Base-by-base conservation (phyloP, 1,284 basidiomycete genomes). In the Megacollybia platyphylla region DNA sequence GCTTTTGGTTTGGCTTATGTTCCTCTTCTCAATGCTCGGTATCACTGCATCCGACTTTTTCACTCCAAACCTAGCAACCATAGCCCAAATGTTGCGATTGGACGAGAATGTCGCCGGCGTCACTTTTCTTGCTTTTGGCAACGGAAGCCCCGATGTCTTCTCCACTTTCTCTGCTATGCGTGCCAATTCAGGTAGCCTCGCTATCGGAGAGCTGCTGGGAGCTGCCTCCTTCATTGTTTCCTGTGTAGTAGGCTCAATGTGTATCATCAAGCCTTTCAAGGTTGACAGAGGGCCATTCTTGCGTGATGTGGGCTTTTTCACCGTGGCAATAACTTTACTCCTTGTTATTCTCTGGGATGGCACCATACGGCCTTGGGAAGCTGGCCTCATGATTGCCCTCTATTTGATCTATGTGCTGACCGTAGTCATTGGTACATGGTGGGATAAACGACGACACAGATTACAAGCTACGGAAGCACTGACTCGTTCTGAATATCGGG, bases 181-280 rank as follows among this genome's bases (percentile, higher is more conserved):
- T 38, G 70, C 81, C 10, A 70, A 83, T 52, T 89, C 91, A 1
- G 91, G 92, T 5, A 79, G 87, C 43, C 64, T 98, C 42, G 94
- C 94, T 0, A 79, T 98, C 40, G 94, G 94, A 31, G 94, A 98
- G 61, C 73, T 98, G 4, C 69, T 98, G 17, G 94, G 94, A 10
- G 94, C 94, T 1, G 93, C 94, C 1, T 79, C 88, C 1, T 98
- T 97, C 64, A 94, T 97, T 58, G 82, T 92, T 15, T 90, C 89
- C 2, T 91, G 93, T 54, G 92, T 98, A 32, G 92, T 88, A 2
- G 94, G 94, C 5, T 87, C 86, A 11, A 96, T 98, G 79, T 93
- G 91, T 55, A 82, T 98, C 57, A 88, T 97, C 57, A 83, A 83
- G 47, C 91, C 92, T 0, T 98, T 98, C 64, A 73, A 77, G 49